phyloP scores from a whole-genome alignment of 163 green algal species.

The Chlorella variabilis region DNA sequence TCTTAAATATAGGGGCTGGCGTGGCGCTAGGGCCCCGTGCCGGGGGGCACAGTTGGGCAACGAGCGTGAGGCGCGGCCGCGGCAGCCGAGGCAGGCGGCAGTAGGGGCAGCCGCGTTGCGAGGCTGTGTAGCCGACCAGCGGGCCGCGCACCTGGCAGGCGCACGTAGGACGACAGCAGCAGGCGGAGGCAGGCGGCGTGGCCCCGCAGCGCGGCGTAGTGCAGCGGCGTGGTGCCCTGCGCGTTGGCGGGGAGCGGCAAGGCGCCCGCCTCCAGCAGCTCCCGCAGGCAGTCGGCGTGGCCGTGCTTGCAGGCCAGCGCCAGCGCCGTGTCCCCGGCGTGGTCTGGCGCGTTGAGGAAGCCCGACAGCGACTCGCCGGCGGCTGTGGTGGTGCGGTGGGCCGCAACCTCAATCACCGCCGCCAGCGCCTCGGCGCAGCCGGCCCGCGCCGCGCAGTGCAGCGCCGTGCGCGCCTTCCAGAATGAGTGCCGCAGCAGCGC shows the following conservation, averaged over 20 bases:
- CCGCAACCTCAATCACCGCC: conserved; percentile 7
- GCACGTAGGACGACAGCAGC: background rate
- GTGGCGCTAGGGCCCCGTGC: no score
- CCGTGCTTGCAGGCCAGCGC: conserved; percentile 24
- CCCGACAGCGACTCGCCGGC: background rate
- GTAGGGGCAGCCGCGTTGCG: no score
- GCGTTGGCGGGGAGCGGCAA: conserved; percentile 14
- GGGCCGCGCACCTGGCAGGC: conserved; percentile 17
- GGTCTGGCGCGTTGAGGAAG: conserved; percentile 10
- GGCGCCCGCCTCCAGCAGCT: conserved; percentile 25
- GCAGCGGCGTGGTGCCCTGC: background rate
- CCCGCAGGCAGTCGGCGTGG: background rate
- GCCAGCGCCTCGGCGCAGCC: conserved; percentile 8
- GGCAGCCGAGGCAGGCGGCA: no score
- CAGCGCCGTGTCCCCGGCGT: conserved; percentile 11
- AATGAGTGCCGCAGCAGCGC: background rate
- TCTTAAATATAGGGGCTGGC: no score
- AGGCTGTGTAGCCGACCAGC: no score
- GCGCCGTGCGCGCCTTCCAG: conserved; percentile 13
- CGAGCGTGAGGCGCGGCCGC: no score
- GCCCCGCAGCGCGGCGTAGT: background rate
- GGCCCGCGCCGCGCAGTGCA: background rate
- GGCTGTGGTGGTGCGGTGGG: background rate
- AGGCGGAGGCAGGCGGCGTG: conserved; percentile 23
- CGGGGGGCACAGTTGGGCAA: no score